phyloP scores from a whole-genome alignment of 352 stramenopile genomes.

The Phytopythium aichiense region DNA sequence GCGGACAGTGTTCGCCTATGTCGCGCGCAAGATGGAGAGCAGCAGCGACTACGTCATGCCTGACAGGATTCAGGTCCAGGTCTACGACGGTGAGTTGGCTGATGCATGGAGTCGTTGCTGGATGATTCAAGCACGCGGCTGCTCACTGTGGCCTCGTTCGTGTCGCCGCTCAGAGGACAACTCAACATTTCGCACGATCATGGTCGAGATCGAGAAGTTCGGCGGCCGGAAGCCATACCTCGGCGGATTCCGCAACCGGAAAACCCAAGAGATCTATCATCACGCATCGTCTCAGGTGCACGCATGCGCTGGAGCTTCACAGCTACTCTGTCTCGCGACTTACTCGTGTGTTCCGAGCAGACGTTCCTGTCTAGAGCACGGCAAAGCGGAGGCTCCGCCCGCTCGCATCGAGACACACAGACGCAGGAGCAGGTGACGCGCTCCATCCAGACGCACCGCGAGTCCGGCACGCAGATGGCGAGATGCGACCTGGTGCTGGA shows the following conservation, averaged over 20 bases:
- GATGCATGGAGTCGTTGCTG: neutral
- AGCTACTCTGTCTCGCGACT: neutral
- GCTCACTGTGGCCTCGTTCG: neutral
- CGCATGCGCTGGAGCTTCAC: neutral
- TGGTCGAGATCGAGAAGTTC: constrained; percentile 78
- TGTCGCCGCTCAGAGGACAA: constrained; percentile 25
- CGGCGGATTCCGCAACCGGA: constrained; percentile 86
- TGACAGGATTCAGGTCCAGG: constrained; percentile 71
- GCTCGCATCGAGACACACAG: constrained; percentile 85
- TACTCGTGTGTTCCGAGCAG: constrained; percentile 12
- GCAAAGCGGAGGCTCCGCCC: constrained; percentile 25
- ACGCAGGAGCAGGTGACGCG: constrained; percentile 76
- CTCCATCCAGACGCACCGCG: constrained; percentile 81
- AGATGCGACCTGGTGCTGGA: constrained; percentile 73
- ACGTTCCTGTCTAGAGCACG: constrained; percentile 50
- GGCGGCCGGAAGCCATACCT: constrained; percentile 79
- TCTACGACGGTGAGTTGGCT: constrained; percentile 42
- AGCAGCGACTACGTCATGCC: constrained; percentile 85
- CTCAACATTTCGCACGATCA: constrained; percentile 36
- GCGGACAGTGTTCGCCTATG: constrained; percentile 44
- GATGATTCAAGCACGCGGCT: neutral
- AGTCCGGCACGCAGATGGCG: constrained; percentile 90
- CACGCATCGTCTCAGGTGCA: constrained; percentile 83
- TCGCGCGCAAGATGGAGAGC: constrained; percentile 28
- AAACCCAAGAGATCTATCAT: constrained; percentile 88